phyloP scores from a whole-genome alignment of 768 basidiomycete species.

The Lentinula raphanica region DNA sequence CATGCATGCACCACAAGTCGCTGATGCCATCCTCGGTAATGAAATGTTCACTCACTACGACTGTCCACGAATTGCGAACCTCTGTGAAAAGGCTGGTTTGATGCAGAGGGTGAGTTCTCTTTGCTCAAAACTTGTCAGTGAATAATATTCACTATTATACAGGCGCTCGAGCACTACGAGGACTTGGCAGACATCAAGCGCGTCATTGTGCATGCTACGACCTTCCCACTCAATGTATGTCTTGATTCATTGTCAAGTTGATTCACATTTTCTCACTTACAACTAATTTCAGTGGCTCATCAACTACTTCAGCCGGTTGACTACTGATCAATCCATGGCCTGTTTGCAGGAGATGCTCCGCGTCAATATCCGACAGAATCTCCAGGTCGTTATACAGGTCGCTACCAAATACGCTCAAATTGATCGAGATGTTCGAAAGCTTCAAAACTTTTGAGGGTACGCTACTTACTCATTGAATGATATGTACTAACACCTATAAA shows the following conservation, averaged over 20 bases:
- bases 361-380: conserved; percentile 95
- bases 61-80: conserved; percentile 91
- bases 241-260: conserved; percentile 4
- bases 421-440: conserved; percentile 97
- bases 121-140: no score
- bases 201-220: conserved; percentile 86
- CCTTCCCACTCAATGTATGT: conserved; percentile 73
- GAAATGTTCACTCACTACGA: conserved; percentile 99
- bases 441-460: conserved; percentile 96
- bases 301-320: conserved; percentile 93
- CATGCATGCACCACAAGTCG: conserved; percentile 95
- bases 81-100: conserved; percentile 97
- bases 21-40: conserved; percentile 97
- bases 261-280: neutral
- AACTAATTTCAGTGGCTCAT: conserved; percentile 79
- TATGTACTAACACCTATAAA: conserved; percentile 19
- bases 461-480: conserved; percentile 4
- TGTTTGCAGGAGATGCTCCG: conserved; percentile 97
- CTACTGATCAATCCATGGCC: conserved; percentile 94
- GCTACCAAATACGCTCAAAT: conserved; percentile 98
- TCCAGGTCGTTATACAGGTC: conserved; percentile 94
- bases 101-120: conserved; percentile 78
- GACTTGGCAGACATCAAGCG: conserved; percentile 99
- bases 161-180: conserved; percentile 98
- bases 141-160: no score